Base-by-base conservation (phyloP, 2,329 filamentous ascomycete species). In the Ilyonectria mors-panacis region DNA sequence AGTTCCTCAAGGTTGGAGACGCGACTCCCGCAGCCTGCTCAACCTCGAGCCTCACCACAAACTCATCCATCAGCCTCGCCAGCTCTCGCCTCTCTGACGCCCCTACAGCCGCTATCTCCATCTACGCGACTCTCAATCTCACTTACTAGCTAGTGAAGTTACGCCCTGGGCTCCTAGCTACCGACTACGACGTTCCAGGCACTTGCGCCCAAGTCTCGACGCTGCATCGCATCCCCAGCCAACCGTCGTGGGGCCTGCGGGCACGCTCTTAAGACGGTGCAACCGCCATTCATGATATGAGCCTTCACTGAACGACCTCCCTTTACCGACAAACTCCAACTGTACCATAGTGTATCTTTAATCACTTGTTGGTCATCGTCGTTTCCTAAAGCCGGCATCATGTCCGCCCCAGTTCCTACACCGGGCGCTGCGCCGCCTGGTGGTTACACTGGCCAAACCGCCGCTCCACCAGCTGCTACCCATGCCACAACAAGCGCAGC, bases 391-490 rank as follows among this genome's bases (percentile, higher is more conserved):
- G 45, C 33, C 23, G 37, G 15, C 64, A 63, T 45, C 68, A 82
- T 82, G 81, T 80, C 81, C 64, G 78, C 76, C 57, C 79, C 80
- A 30, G 66, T 74, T 54, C 76, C 78, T 61, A 72, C 72, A 48
- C 73, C 77, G 23, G 77, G 76, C 42, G 72, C 76, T 57, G 70
- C 76, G n/a, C 72, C 78, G 33, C 72, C 77, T 42, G 74, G 74
- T 69, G 72, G 71, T 69, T 78, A 79, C 74, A 75, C 72, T 60
- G 76, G 75, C 28, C 77, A 80, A 65, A 75, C 79, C 21, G 75
- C 73, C 30, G 76, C 80, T 30, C 77, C 80, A 61, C 81, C 81
- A 28, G 77, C 77, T 60, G 72, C 74, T 5, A 67, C 73, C 55
- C 70, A 75, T 23, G 55, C 62, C 8, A 70, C 76, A 53, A 63